Conservation (phyloP, 1,284 basidiomycete species). For the Microbotryum scabiosae region DNA sequence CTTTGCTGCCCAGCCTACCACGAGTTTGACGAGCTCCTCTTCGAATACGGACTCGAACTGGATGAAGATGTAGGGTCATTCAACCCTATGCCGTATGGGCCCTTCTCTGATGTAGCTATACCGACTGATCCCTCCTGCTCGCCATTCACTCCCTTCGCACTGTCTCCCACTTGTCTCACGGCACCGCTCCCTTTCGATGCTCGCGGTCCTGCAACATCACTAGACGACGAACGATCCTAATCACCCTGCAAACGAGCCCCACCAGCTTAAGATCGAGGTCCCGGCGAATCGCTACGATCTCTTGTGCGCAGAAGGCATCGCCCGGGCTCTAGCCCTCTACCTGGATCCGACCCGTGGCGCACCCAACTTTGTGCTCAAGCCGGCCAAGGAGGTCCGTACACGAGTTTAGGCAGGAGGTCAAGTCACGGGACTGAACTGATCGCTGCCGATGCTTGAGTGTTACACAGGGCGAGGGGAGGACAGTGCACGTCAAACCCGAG, state of each 20-base stretch:
- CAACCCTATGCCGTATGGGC: background rate
- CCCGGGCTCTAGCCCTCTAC: conserved; percentile 79
- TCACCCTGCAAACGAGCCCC: conserved; percentile 37
- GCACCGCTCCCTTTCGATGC: background rate
- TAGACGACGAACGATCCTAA: conserved; percentile 27
- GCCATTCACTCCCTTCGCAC: background rate
- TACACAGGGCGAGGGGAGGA: conserved; percentile 41
- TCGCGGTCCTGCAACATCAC: background rate
- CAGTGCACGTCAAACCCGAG: conserved; percentile 59
- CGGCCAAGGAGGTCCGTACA: conserved; percentile 17
- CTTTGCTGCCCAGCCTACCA: conserved; percentile 56
- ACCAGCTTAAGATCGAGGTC: conserved; percentile 98
- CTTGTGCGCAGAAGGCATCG: conserved; percentile 92
- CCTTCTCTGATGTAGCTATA: background rate
- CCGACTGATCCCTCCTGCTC: background rate
- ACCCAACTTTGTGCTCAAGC: conserved; percentile 21
- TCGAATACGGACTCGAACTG: conserved; percentile 94
- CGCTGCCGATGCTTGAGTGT: background rate
- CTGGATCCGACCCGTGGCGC: conserved; percentile 41
- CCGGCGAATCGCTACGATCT: conserved; percentile 98
- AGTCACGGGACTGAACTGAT: background rate
- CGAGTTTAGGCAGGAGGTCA: background rate
- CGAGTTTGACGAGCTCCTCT: conserved; percentile 91
- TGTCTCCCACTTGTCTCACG: background rate
- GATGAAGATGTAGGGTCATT: conserved; percentile 74